A percentile compares a stretch with the other conserved stretches of the same genome.
Conservation (phyloP, 1,284 basidiomycete genomes). For the Apiotrichum gamsii region DNA sequence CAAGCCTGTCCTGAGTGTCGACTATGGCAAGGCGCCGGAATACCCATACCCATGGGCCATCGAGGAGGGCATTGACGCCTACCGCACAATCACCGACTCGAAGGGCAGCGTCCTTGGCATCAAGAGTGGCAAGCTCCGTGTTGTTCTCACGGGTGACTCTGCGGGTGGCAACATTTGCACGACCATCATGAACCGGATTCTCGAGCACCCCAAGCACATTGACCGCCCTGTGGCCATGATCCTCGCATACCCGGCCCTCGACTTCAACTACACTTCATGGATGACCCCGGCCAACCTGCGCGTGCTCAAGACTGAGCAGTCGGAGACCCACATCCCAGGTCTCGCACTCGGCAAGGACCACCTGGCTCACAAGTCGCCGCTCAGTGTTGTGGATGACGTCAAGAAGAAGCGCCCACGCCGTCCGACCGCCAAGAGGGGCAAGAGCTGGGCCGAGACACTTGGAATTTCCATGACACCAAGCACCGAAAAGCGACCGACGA, state of each 20-base stretch:
- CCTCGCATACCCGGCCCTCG: conserved; percentile 64
- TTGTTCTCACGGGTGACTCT: conserved; percentile 81
- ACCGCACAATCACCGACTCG: conserved; percentile 72
- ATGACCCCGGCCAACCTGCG: conserved; percentile 83
- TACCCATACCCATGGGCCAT: conserved; percentile 93
- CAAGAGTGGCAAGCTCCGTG: conserved; percentile 63
- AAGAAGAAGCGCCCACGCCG: conserved; percentile 17
- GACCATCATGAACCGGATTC: conserved; percentile 72
- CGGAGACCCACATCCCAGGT: conserved; percentile 56
- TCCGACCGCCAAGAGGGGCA: conserved; percentile 12
- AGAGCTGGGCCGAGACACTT: conserved; percentile 51
- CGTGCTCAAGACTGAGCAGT: conserved; percentile 72
- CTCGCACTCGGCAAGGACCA: conserved; percentile 81
- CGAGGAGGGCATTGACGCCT: conserved; percentile 88
- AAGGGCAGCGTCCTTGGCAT: conserved; percentile 70
- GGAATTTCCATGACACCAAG: conserved; percentile 9
- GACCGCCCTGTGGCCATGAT: conserved; percentile 70
- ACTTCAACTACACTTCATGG: conserved; percentile 98
- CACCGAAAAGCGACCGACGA: background rate
- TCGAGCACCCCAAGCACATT: conserved; percentile 59
- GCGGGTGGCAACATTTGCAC: conserved; percentile 81
- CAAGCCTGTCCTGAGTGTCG: conserved; percentile 75
- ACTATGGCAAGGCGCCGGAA: conserved; percentile 95
- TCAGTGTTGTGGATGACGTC: conserved; percentile 74
- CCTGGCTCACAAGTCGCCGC: conserved; percentile 72